Base-by-base conservation (phyloP, 208 protist species). In the Porcisia hertigi region DNA sequence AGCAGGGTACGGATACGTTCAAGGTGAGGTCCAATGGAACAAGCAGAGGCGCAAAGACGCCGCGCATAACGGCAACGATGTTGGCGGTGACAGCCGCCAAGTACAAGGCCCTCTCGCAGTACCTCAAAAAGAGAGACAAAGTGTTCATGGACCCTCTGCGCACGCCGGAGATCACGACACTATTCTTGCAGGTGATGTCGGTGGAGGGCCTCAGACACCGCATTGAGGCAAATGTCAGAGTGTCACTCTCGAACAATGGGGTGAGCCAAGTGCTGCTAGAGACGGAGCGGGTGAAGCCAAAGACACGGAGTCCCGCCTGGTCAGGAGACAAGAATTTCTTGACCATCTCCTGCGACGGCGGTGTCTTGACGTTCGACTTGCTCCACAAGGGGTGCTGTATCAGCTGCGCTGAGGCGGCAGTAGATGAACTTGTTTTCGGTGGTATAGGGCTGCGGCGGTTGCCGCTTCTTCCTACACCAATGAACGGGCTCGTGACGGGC, bases 371-470 rank as follows among this genome's bases (percentile, higher is more conserved):
- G 66, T 95, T 95, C 74, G 86, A 95, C 67, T 77, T 97, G 43
- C 86, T 76, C 60, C 89, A 97, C 80, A 88, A 86, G 62, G 90
- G 88, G 39, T 53, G 75, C n/a, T 81, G 93, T 47, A 87, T 97
- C 58, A 83, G 85, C 30, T 85, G 85, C 47, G 86, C 83, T 41
- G 86, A 92, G 73, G 81, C 83, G 39, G 74, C 86, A 3, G 80
- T 92, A n/a, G 93, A 97, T 76, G 90, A 86, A 18, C 80, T 97
- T n/a, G 86, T 83, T 20, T 95, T 97, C 79, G 85, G 85, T 60
- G 91, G 93, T 6, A 82, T 89, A 23, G 91, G 90, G 14, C 75
- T 95, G 60, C 86, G 81, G 70, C 47, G 64, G 3, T 82, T 94
- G n/a, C 88, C 89, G 16, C 71, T 97, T 18, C 45, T 82, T 58